A percentile compares a stretch with the other conserved stretches of the same genome.
Conservation (phyloP, 345 rosid genomes). For the Crucihimalaya himalaica region DNA sequence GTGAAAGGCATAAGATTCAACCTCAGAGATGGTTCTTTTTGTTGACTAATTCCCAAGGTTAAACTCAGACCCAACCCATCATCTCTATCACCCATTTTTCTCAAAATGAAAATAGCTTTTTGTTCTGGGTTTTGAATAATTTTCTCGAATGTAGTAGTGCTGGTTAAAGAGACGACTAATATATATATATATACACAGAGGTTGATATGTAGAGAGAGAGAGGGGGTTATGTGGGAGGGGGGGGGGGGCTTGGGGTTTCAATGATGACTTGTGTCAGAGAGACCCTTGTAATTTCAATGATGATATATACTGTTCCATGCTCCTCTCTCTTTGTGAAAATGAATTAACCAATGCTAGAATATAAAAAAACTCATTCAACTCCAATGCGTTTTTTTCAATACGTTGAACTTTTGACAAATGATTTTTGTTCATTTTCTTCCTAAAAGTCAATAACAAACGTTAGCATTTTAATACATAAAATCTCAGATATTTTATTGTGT, state of each 20-base stretch:
- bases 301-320: slow-evolving; percentile 41
- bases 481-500: not conserved
- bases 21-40: slow-evolving; percentile 46
- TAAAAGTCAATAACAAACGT: slow-evolving; percentile 33
- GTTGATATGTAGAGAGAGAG: slow-evolving; percentile 37
- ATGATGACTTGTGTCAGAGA: slow-evolving; percentile 65
- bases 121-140: slow-evolving; percentile 6
- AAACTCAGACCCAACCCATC: slow-evolving; percentile 53
- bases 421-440: not conserved
- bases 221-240: slow-evolving; percentile 19
- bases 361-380: slow-evolving; percentile 1
- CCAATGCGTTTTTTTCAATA: slow-evolving; percentile 19
- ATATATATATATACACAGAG: slow-evolving; percentile 2
- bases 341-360: slow-evolving; percentile 11
- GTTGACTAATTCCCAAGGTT: slow-evolving; percentile 27
- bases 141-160: slow-evolving; percentile 27
- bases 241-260: slow-evolving; percentile 38
- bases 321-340: not conserved
- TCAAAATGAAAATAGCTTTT: not conserved
- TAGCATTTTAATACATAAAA: not conserved
- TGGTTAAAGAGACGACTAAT: slow-evolving; percentile 47
- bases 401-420: slow-evolving; percentile 22
- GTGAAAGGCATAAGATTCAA: slow-evolving; percentile 49
- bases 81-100: slow-evolving; percentile 56
- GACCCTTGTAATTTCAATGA: slow-evolving; percentile 51